Percentiles rank a stretch among this genome's conserved stretches.
phyloP scores from a whole-genome alignment of 768 basidiomycete genomes.

The Collybiopsis confluens region DNA sequence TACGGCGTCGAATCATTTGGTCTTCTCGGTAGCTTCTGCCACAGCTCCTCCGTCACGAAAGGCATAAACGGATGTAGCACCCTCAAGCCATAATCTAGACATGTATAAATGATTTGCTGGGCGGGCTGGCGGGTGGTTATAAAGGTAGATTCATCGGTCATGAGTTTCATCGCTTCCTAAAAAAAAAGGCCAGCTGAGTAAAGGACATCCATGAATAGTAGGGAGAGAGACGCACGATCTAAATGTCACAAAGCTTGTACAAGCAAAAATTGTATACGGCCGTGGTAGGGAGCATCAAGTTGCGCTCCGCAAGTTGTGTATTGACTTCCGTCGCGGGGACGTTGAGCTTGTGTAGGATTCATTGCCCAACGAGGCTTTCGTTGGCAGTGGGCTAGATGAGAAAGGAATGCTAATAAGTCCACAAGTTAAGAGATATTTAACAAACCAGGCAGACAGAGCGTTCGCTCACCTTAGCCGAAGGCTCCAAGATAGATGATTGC shows the following conservation, averaged over 20 bases:
- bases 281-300: conserved; percentile 90
- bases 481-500: conserved; percentile 71
- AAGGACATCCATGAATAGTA: conserved; percentile 3
- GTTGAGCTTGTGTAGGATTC: conserved; percentile 95
- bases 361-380: conserved; percentile 89
- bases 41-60: conserved; percentile 96
- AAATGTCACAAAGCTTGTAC: conserved; percentile 98
- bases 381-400: conserved; percentile 70
- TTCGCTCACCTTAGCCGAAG: conserved; percentile 55
- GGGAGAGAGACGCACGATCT: conserved; percentile 92
- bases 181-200: too few relatives aligned
- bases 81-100: conserved; percentile 85
- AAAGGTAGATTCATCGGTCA: conserved; percentile 79
- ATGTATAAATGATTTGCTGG: conserved; percentile 94
- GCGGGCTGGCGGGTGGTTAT: conserved; percentile 68
- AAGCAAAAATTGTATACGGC: conserved; percentile 93
- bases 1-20: conserved; percentile 78
- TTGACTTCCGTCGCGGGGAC: conserved; percentile 75
- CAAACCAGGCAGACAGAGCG: not conserved
- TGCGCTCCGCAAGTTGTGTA: conserved; percentile 66
- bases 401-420: conserved; percentile 7
- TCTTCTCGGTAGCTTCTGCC: conserved; percentile 91
- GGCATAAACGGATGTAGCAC: conserved; percentile 99
- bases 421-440: too few relatives aligned
- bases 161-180: conserved; percentile 99